These are phyloP conservation scores for Apiosordaria backusii DNA, from an alignment of 495 filamentous ascomycete genomes.

Conservation along the genomic window DNA sequence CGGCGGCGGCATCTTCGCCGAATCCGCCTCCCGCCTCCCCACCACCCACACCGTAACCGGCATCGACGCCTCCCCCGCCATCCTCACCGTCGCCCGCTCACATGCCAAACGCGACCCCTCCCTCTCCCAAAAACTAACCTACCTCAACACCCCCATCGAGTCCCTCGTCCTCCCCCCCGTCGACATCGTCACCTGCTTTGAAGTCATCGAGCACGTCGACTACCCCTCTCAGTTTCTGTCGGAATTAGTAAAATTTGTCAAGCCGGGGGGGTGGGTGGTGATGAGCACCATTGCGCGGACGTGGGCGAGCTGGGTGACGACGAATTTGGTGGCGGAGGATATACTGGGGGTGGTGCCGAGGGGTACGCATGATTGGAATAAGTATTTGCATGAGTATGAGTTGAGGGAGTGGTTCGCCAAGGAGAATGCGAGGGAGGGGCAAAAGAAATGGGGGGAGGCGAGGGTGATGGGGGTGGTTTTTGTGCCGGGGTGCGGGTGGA, in stretches of 20 bases:
- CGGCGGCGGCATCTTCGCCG: constrained; percentile 94
- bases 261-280: constrained; percentile 89
- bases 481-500: constrained; percentile 90
- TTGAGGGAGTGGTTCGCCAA: constrained; percentile 55
- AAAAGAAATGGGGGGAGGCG: constrained; percentile 48
- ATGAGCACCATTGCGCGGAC: constrained; percentile 87
- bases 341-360: constrained; percentile 80
- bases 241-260: constrained; percentile 64
- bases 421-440: constrained; percentile 27
- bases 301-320: constrained; percentile 81
- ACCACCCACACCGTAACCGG: constrained; percentile 67
- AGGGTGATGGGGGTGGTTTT: constrained; percentile 82
- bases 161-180: constrained; percentile 51
- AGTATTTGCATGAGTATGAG: constrained; percentile 89
- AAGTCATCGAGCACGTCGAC: constrained; percentile 89
- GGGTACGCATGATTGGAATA: constrained; percentile 92
- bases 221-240: constrained; percentile 67
- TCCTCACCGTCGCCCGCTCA: constrained; percentile 70
- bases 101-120: constrained; percentile 71
- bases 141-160: constrained; percentile 70
- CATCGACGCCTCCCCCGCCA: constrained; percentile 77
- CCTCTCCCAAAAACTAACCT: constrained; percentile 56
- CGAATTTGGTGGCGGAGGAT: constrained; percentile 90
- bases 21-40: constrained; percentile 75
- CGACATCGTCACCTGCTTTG: constrained; percentile 83